Percentiles rank a stretch among this genome's conserved stretches.
These are phyloP conservation scores for Fusarium euwallaceae DNA, from an alignment of 2,329 filamentous ascomycete genomes.

Conservation along the genomic window DNA sequence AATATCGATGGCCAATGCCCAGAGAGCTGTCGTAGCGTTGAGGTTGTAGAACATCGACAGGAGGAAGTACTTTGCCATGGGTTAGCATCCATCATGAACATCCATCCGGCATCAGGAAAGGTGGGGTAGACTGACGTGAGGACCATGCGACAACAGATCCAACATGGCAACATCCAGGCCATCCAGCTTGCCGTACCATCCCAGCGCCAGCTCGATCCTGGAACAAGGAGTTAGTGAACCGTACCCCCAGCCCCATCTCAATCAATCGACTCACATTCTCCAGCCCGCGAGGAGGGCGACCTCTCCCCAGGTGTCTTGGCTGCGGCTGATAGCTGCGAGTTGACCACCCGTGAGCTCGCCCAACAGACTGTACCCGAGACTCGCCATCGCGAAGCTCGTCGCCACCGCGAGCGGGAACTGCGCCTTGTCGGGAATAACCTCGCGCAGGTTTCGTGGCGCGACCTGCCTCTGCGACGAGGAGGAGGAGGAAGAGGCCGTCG, in stretches of 20 bases:
- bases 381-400: slow-evolving; percentile 72
- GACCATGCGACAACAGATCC: slow-evolving; percentile 79
- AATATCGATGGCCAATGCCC: slow-evolving; percentile 76
- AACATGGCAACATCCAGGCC: slow-evolving; percentile 76
- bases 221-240: slow-evolving; percentile 13
- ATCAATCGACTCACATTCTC: slow-evolving; percentile 64
- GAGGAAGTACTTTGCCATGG: slow-evolving; percentile 72
- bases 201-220: slow-evolving; percentile 77
- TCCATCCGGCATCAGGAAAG: neutral
- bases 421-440: slow-evolving; percentile 56
- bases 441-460: slow-evolving; percentile 31
- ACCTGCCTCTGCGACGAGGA: slow-evolving; percentile 15
- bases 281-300: slow-evolving; percentile 67
- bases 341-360: slow-evolving; percentile 73
- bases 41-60: slow-evolving; percentile 83
- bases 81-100: slow-evolving; percentile 29
- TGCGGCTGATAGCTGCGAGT: slow-evolving; percentile 75
- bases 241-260: neutral
- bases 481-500: slow-evolving; percentile 27
- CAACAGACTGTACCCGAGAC: slow-evolving; percentile 73
- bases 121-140: slow-evolving; percentile 66
- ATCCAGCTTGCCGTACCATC: slow-evolving; percentile 82
- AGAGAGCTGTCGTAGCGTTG: slow-evolving; percentile 69
- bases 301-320: slow-evolving; percentile 72
- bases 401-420: slow-evolving; percentile 67